Conservation (phyloP, 768 basidiomycete species). For the Tubosaeta sp. region DNA sequence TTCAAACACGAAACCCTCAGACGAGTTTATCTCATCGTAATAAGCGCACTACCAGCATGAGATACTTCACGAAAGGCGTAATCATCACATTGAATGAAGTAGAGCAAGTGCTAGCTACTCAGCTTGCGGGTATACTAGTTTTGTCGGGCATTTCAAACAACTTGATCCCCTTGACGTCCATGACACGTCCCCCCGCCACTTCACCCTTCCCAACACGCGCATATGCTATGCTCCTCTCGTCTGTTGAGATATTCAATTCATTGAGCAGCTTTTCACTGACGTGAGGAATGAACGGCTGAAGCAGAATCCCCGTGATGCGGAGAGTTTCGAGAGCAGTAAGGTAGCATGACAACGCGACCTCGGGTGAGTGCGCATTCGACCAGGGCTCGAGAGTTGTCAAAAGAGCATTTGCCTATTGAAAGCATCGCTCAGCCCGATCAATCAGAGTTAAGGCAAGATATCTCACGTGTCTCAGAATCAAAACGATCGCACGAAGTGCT, state of each 20-base stretch:
- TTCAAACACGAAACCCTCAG: too few species aligned
- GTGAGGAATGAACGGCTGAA: conserved; percentile 74
- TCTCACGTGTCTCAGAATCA: conserved; percentile 47
- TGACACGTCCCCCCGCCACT: conserved; percentile 2
- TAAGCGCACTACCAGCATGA: not conserved
- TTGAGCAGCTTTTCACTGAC: conserved; percentile 55
- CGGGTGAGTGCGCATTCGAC: conserved; percentile 37
- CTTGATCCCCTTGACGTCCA: conserved; percentile 26
- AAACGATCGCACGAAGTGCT: conserved; percentile 48
- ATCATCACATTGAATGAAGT: not conserved
- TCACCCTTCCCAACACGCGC: conserved; percentile 22
- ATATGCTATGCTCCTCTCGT: conserved; percentile 29
- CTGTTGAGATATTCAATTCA: conserved; percentile 42
- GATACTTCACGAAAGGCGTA: not conserved
- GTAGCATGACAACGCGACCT: conserved; percentile 42
- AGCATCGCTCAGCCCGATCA: not conserved
- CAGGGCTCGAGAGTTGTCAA: conserved; percentile 66
- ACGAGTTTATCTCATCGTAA: too few species aligned
- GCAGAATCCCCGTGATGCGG: conserved; percentile 61
- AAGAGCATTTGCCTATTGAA: conserved; percentile 61
- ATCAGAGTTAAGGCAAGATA: conserved; percentile 4
- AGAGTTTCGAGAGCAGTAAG: conserved; percentile 60
- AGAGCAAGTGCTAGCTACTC: not conserved
- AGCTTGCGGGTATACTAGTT: not conserved
- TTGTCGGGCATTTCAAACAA: conserved; percentile 21